Evolutionary conservation across 768 basidiomycete genomes (phyloP), one percentile per base, ranked within the genome.

Genomic region (Panaeolus cyanescens): DNA sequence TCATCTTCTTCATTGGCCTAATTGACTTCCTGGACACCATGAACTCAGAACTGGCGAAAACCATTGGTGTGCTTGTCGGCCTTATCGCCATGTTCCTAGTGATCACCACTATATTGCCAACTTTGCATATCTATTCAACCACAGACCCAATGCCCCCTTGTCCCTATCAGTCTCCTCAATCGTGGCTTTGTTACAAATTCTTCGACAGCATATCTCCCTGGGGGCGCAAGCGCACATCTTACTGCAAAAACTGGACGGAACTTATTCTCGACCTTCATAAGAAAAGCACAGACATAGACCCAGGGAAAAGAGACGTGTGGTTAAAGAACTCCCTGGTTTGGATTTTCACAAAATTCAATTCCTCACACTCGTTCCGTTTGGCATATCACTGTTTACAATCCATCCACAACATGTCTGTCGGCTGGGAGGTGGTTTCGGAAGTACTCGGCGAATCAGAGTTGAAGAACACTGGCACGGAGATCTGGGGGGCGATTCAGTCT

Each of bases 1-100:
- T 70, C 4, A 62, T 68, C 6, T 70, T 70, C 30, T 68, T 68
- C 30, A 55, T 62, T 15, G 67, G 69, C 4, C 56, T 70, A 10
- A 53, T 70, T 10, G 66, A 68, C 39, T 61, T 70, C 31, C 55
- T 70, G 30, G 65, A 60, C 59, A 59, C 59, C n/a, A 54, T 68
- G 33, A 64, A 70, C 36, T 20, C 37, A 8, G 42, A 42, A 7
- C 66, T 70, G 1, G 64, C 65, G 1, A 32, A 62, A 9, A 60
- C 64, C 28, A 59, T 65, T 22, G 50, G 63, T 20, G 50, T 65
- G 22, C 54, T 69, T 5, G 59, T 61, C 9, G 68, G 64, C 9
- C 15, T 62, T 0, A 60, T 69, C 22, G 13, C 61, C 59, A 6
- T 45, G n/a, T 59, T 67, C 36, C 32, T 67, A 20, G 32, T 63